A percentile compares a stretch with the other conserved stretches of the same genome.
Evolutionary conservation across 805 yeast species (phyloP).

Genomic region (Jamesozyma piceae): DNA sequence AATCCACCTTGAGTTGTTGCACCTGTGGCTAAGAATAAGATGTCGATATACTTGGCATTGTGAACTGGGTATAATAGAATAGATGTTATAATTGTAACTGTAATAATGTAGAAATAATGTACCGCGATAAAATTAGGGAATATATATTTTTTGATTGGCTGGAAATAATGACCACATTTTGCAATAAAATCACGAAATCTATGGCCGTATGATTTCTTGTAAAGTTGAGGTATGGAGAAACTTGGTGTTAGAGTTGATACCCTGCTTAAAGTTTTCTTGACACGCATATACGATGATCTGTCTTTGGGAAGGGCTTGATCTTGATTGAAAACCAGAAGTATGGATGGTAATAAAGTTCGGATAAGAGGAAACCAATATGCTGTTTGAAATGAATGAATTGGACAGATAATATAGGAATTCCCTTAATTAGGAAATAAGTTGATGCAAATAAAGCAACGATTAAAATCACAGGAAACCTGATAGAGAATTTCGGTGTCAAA

Average conservation of each 20-base stretch:
- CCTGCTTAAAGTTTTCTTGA: constrained; percentile 16
- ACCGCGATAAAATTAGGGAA: constrained; percentile 45
- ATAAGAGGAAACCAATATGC: no score
- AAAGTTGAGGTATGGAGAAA: constrained; percentile 11
- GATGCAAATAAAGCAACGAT: no score
- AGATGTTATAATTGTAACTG: constrained; percentile 56
- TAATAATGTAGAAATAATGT: constrained; percentile 63
- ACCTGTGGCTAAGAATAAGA: constrained; percentile 65
- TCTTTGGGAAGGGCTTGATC: no score
- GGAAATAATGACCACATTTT: constrained; percentile 20
- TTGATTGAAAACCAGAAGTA: no score
- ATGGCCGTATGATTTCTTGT: constrained; percentile 34
- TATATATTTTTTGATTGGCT: constrained; percentile 32
- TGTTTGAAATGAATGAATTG: no score
- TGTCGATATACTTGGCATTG: constrained; percentile 63
- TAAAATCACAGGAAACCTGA: no score
- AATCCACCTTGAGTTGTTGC: constrained; percentile 88
- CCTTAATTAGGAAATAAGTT: no score
- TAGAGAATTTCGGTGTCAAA: no score
- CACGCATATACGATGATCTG: background rate
- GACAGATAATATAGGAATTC: no score
- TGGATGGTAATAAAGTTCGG: no score
- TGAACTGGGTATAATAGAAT: constrained; percentile 68
- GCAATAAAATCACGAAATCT: constrained; percentile 33
- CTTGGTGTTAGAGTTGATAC: constrained; percentile 22